Evolutionary conservation across 345 rosid genomes (phyloP).

Genomic region (Gossypium turneri): DNA sequence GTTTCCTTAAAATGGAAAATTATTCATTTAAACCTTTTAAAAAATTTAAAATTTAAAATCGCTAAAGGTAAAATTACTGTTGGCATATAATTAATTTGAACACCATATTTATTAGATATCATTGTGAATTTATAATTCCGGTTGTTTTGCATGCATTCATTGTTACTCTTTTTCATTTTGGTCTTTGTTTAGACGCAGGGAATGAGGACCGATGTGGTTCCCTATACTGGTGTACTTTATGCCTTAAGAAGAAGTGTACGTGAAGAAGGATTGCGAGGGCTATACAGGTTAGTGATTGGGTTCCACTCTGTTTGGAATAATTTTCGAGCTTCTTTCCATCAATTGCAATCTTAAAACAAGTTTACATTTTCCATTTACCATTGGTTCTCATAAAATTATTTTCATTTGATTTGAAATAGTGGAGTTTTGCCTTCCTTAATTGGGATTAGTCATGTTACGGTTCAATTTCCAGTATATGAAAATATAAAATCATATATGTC

Average conservation of each 20-base stretch:
- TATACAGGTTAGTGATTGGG: constrained; percentile 64
- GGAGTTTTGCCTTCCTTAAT: constrained; percentile 87
- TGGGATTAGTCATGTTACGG: constrained; percentile 87
- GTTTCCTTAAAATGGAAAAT: no score
- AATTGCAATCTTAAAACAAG: background rate
- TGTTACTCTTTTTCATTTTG: constrained; percentile 14
- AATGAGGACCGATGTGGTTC: constrained; percentile 68
- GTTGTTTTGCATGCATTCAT: background rate
- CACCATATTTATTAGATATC: background rate
- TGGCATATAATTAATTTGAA: background rate
- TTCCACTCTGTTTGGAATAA: background rate
- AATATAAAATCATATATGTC: constrained; percentile 77
- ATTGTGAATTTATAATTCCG: background rate
- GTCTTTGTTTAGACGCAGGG: constrained; percentile 54
- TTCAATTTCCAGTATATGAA: constrained; percentile 92
- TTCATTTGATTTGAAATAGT: constrained; percentile 47
- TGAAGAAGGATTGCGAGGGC: constrained; percentile 88
- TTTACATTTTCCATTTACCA: background rate
- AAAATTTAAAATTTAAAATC: no score
- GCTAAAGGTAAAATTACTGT: background rate
- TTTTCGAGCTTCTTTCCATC: constrained; percentile 6
- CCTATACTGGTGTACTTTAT: constrained; percentile 67
- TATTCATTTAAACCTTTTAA: no score
- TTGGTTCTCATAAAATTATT: background rate
- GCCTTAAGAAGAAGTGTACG: constrained; percentile 69